phyloP scores from a whole-genome alignment of 257 asterid genomes.

The Gardenia jasminoides region DNA sequence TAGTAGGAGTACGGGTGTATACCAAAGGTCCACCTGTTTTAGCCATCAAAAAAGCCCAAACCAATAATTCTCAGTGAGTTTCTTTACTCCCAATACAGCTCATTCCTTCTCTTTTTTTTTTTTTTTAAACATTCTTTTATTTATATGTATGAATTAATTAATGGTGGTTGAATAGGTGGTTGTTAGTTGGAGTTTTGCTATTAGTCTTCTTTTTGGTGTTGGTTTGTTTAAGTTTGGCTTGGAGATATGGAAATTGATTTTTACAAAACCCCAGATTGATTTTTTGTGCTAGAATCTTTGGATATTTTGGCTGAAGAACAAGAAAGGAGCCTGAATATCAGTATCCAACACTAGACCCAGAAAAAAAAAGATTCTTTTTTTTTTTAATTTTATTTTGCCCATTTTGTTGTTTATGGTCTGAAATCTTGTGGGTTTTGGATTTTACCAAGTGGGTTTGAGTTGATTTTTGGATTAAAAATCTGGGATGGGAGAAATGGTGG shows the following conservation, averaged over 20 bases:
- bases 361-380: too few relatives aligned
- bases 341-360: neutral
- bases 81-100: neutral
- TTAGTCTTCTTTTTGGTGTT: neutral
- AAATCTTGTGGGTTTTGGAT: conserved; percentile 8
- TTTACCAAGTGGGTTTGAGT: conserved; percentile 17
- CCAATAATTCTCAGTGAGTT: neutral
- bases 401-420: neutral
- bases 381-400: conserved; percentile 1
- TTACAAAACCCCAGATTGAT: conserved; percentile 30
- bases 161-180: conserved; percentile 10
- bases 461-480: conserved; percentile 18
- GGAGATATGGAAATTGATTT: conserved; percentile 36
- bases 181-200: conserved; percentile 21
- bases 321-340: neutral
- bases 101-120: neutral
- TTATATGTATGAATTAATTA: neutral
- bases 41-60: neutral
- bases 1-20: neutral
- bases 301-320: neutral
- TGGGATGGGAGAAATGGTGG: conserved; percentile 36
- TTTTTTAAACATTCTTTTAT: neutral
- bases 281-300: neutral
- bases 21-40: neutral
- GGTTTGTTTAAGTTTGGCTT: conserved; percentile 29